Evolutionary conservation across 176 grass and related monocot genomes (phyloP).

Genomic region (Guadua angustifolia): DNA sequence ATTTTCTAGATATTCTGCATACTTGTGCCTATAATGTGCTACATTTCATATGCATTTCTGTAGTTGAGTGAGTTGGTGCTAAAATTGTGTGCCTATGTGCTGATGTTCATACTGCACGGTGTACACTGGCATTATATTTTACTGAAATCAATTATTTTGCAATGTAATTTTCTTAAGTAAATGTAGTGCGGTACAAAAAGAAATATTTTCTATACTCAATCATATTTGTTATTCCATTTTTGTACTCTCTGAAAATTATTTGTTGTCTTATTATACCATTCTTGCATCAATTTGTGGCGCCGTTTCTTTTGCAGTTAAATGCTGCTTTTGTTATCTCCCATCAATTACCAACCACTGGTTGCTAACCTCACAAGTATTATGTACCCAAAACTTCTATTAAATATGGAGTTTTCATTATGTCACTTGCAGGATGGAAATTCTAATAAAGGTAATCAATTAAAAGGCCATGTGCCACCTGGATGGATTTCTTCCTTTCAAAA

Average conservation of each 20-base stretch:
- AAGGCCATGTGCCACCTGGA: slow-evolving; percentile 11
- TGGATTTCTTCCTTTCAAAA: slow-evolving; percentile 18
- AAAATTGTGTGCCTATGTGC: not conserved
- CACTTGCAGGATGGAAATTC: slow-evolving; percentile 38
- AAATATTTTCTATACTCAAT: not conserved
- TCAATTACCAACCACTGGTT: not conserved
- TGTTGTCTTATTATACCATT: slow-evolving; percentile 14
- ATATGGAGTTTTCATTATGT: slow-evolving; percentile 6
- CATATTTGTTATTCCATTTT: slow-evolving; percentile 25
- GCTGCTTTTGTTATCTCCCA: not conserved
- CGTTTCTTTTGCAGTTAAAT: slow-evolving; percentile 27
- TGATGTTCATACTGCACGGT: slow-evolving; percentile 12
- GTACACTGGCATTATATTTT: not conserved
- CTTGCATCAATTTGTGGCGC: not conserved
- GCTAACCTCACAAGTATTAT: slow-evolving; percentile 5
- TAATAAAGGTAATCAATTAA: slow-evolving; percentile 12
- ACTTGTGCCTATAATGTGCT: slow-evolving; percentile 1
- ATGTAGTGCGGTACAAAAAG: slow-evolving; percentile 5
- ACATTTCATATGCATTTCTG: not conserved
- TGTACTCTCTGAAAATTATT: slow-evolving; percentile 25
- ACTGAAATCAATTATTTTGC: not conserved
- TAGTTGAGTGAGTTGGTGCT: not conserved
- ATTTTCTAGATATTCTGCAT: slow-evolving; percentile 3
- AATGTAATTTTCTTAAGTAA: slow-evolving; percentile 11
- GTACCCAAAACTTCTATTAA: slow-evolving; percentile 29